These are phyloP conservation scores for Oryza glumipatula DNA, from an alignment of 176 grass and related monocot species.

Conservation along the genomic window DNA sequence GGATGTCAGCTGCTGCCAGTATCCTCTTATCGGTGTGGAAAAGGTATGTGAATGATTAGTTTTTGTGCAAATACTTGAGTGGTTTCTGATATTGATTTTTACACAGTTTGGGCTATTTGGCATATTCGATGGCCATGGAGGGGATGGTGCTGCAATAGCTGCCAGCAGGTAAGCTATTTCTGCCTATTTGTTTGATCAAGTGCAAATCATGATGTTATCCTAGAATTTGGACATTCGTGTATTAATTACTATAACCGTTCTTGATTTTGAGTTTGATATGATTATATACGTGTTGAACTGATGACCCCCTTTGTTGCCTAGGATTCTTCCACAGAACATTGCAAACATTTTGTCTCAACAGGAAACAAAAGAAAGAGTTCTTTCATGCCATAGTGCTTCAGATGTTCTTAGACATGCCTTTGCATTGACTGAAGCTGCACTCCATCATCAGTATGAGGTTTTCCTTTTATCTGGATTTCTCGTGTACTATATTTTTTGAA, in stretches of 20 bases:
- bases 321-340: slow-evolving; percentile 64
- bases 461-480: slow-evolving; percentile 51
- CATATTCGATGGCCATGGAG: slow-evolving; percentile 82
- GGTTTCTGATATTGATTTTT: slow-evolving; percentile 23
- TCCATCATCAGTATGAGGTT: slow-evolving; percentile 84
- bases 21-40: slow-evolving; percentile 58
- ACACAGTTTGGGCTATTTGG: slow-evolving; percentile 71
- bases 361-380: slow-evolving; percentile 54
- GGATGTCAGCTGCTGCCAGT: slow-evolving; percentile 60
- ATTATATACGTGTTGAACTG: slow-evolving; percentile 23
- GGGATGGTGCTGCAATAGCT: slow-evolving; percentile 63
- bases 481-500: not conserved
- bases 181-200: slow-evolving; percentile 35
- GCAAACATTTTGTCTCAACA: slow-evolving; percentile 58
- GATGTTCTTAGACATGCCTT: slow-evolving; percentile 75
- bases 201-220: slow-evolving; percentile 11
- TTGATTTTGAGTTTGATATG: not conserved
- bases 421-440: slow-evolving; percentile 66
- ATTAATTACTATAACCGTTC: slow-evolving; percentile 17
- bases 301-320: slow-evolving; percentile 44
- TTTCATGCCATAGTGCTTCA: slow-evolving; percentile 56
- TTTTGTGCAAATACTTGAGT: not conserved
- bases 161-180: slow-evolving; percentile 58
- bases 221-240: not conserved
- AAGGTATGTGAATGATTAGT: slow-evolving; percentile 47